Percentiles rank a stretch among this genome's conserved stretches.
Conservation (phyloP, 2,329 filamentous ascomycete genomes). For the Fusarium vanettenii region DNA sequence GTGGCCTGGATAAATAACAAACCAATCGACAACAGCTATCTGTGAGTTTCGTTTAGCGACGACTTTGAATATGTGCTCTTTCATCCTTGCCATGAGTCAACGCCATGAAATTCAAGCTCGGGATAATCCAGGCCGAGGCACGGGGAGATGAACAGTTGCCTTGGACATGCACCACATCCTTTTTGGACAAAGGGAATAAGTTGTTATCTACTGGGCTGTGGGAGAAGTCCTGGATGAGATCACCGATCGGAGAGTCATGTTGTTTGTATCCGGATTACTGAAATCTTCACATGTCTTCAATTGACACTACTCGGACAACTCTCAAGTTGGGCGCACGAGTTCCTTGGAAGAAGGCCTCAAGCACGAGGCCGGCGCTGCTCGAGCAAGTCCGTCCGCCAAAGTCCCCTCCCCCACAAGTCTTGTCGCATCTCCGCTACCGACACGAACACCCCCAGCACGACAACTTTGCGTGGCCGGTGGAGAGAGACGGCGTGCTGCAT, state of each 20-base stretch:
- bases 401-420: constrained; percentile 35
- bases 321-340: constrained; percentile 30
- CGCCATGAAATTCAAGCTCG: not conserved
- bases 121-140: constrained; percentile 1
- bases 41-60: not conserved
- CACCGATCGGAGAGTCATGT: constrained; percentile 3
- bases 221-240: constrained; percentile 5
- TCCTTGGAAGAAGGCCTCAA: constrained; percentile 12
- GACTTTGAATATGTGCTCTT: not conserved
- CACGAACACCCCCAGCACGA: constrained; percentile 37
- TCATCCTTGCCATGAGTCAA: not conserved
- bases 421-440: constrained; percentile 26
- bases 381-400: constrained; percentile 16
- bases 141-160: not conserved
- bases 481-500: constrained; percentile 37
- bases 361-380: constrained; percentile 6
- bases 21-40: no score
- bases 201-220: not conserved
- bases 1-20: not conserved
- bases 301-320: constrained; percentile 6
- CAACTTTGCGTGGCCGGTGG: constrained; percentile 27
- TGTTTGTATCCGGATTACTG: not conserved
- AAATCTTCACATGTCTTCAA: constrained; percentile 27
- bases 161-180: constrained; percentile 1
- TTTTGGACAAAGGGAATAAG: not conserved